Conservation (phyloP, 1,139 yeast species). For the Suhomyces chickasaworum region DNA sequence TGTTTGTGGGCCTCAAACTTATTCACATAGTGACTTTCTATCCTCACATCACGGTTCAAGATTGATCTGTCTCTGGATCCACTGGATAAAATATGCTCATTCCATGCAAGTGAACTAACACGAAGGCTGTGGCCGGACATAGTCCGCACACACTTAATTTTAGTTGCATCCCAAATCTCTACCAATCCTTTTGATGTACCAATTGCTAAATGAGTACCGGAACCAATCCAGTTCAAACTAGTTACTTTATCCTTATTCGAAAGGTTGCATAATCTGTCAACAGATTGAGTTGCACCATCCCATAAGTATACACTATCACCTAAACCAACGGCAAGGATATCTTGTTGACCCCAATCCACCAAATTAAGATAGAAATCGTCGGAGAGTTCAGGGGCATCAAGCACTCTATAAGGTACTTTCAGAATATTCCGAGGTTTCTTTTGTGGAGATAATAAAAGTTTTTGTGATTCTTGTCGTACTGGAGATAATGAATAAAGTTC, state of each 20-base stretch:
- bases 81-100: conserved; percentile 81
- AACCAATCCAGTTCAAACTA: conserved; percentile 88
- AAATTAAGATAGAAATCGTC: conserved; percentile 92
- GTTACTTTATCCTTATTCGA: conserved; percentile 68
- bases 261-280: conserved; percentile 75
- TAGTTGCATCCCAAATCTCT: conserved; percentile 95
- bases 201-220: conserved; percentile 91
- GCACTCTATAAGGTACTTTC: conserved; percentile 86
- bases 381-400: conserved; percentile 94
- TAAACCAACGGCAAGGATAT: conserved; percentile 85
- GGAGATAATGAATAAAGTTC: conserved; percentile 84
- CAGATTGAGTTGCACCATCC: conserved; percentile 87
- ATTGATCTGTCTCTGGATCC: conserved; percentile 88
- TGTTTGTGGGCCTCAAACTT: conserved; percentile 78
- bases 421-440: conserved; percentile 76
- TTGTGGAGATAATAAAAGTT: conserved; percentile 75
- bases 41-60: conserved; percentile 87
- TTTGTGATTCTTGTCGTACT: conserved; percentile 85
- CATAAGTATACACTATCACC: conserved; percentile 88
- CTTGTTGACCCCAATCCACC: conserved; percentile 95
- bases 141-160: conserved; percentile 77
- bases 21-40: conserved; percentile 78
- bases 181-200: conserved; percentile 88
- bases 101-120: conserved; percentile 92
- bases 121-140: conserved; percentile 91